phyloP scores from a whole-genome alignment of 768 basidiomycete species.

The Termitomyces bulborhizus region DNA sequence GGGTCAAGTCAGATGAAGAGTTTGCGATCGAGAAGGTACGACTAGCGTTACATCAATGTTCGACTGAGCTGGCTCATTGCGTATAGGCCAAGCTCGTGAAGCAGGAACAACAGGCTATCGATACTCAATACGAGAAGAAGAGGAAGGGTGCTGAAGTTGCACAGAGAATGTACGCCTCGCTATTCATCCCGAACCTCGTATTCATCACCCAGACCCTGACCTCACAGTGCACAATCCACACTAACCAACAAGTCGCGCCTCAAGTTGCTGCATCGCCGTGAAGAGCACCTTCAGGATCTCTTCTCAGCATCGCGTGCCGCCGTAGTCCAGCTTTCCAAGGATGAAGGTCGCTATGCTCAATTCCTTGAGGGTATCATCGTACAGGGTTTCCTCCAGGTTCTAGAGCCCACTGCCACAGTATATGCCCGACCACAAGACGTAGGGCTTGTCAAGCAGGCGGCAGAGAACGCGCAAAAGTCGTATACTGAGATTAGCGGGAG shows the following conservation, averaged over 20 bases:
- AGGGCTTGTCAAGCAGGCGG: slow-evolving; percentile 54
- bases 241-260: slow-evolving; percentile 95
- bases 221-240: slow-evolving; percentile 81
- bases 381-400: slow-evolving; percentile 78
- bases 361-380: slow-evolving; percentile 82
- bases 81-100: slow-evolving; percentile 91
- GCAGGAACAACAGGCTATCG: slow-evolving; percentile 92
- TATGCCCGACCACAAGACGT: slow-evolving; percentile 64
- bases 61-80: background rate
- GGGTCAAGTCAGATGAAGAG: slow-evolving; percentile 97
- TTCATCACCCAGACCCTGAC: background rate
- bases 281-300: slow-evolving; percentile 87
- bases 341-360: slow-evolving; percentile 67
- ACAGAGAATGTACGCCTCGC: slow-evolving; percentile 80
- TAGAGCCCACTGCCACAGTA: slow-evolving; percentile 69
- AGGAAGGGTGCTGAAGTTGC: slow-evolving; percentile 88
- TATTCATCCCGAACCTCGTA: slow-evolving; percentile 3
- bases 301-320: slow-evolving; percentile 67
- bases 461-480: slow-evolving; percentile 50
- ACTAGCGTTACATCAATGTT: background rate
- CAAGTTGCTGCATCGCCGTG: slow-evolving; percentile 81
- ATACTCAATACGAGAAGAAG: slow-evolving; percentile 93
- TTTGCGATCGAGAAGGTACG: slow-evolving; percentile 95
- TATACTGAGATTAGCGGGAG: slow-evolving; percentile 80
- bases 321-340: slow-evolving; percentile 55